phyloP scores from a whole-genome alignment of 495 filamentous ascomycete species.

The Penicillium robsamsonii region DNA sequence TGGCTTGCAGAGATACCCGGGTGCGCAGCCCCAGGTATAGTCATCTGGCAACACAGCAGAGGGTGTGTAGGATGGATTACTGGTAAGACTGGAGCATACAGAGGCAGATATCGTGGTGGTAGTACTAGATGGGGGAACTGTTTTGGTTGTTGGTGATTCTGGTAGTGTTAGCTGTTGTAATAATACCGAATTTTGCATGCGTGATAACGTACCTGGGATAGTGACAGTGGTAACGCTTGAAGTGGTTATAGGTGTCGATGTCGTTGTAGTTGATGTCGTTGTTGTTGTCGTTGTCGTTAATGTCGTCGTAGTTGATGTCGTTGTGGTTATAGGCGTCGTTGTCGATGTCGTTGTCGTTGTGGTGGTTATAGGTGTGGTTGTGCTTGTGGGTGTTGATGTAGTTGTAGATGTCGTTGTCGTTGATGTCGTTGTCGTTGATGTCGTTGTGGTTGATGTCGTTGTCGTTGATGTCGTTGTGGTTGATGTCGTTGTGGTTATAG shows the following conservation, averaged over 20 bases:
- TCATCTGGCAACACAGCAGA: constrained; percentile 34
- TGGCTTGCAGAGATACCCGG: constrained; percentile 58
- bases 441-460: neutral
- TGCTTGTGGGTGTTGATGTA: too few species aligned
- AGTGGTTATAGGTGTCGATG: neutral
- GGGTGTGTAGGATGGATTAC: constrained; percentile 38
- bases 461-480: neutral
- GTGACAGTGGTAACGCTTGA: constrained; percentile 3
- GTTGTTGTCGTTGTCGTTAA: too few species aligned
- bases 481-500: neutral
- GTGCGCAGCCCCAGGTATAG: constrained; percentile 55
- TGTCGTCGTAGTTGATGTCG: too few species aligned
- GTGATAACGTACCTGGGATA: constrained; percentile 3
- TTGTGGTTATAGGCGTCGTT: too few species aligned
- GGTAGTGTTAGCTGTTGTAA: neutral
- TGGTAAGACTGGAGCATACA: constrained; percentile 30
- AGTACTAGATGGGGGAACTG: neutral
- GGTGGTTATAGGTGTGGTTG: too few species aligned
- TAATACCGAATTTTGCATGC: neutral
- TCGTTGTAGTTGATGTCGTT: too few species aligned
- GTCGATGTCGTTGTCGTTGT: too few species aligned
- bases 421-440: neutral
- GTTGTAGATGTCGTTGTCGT: too few species aligned
- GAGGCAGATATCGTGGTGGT: constrained; percentile 18
- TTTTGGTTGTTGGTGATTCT: constrained; percentile 1